Base-by-base conservation (phyloP, 164 flowering plant species). In the Aristolochia californica region DNA sequence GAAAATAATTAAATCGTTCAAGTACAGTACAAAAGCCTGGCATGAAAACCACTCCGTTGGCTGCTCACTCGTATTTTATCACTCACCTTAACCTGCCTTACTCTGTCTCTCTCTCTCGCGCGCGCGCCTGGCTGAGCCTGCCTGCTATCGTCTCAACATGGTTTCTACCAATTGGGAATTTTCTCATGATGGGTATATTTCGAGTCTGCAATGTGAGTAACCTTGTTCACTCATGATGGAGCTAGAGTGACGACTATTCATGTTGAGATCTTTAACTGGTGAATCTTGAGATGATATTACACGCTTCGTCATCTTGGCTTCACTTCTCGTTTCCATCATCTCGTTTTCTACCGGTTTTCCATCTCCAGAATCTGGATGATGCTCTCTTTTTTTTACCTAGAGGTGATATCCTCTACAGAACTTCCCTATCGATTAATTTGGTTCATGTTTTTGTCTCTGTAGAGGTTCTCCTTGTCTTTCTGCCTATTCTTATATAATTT, bases 21-120 rank as follows among this genome's bases (percentile, higher is more conserved):
- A 53, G 15, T n/a, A n/a, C n/a, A n/a, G n/a, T 26, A 26, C 27
- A 53, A 53, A 53, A 53, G 23, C 24, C 40, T 54, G 16, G 56
- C 56, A 28, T 28, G 56, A 24, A 54, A 28, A 27, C 2, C 20
- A 17, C 17, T 18, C 17, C 56, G 28, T 16, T 54, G 56, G 56
- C 56, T 13, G 56, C 38, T 15, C 11, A 4, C 56, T 54, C 17
- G 43, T 54, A 54, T 54, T 27, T 54, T 18, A 2, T 2, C 4
- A 3, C 20, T 27, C 43, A 28, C 28, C 56, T 26, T 26, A 18
- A 16, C 43, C 56, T 28, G 16, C 22, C 20, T 53, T 43, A 15
- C 56, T 25, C 56, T 53, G 13, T 23, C 43, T 51, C 27, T 51
- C 26, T 51, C 27, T 21, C 1, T 24, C 23, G 9, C 21, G 4